A percentile compares a stretch with the other conserved stretches of the same genome.
These are phyloP conservation scores for Pichia phayaonensis DNA, from an alignment of 805 yeast species.

Conservation along the genomic window DNA sequence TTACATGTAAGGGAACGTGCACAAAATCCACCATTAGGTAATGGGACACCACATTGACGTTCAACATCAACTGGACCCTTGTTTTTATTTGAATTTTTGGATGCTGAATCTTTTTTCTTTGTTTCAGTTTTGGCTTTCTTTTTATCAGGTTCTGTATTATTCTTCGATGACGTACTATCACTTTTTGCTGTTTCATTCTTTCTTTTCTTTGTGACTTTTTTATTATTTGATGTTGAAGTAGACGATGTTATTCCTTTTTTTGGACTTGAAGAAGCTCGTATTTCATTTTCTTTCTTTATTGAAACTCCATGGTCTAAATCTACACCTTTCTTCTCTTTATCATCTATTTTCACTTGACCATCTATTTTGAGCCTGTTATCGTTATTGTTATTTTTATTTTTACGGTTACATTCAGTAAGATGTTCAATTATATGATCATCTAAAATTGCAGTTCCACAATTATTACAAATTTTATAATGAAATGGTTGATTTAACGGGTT, in stretches of 20 bases:
- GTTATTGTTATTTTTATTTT: not conserved
- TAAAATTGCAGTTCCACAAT: conserved; percentile 39
- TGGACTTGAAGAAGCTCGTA: not conserved
- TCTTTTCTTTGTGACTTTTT: conserved; percentile 1
- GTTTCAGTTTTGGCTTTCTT: conserved; percentile 12
- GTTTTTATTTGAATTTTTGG: conserved; percentile 41
- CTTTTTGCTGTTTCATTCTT: not conserved
- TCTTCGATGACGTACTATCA: not conserved
- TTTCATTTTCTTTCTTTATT: not conserved
- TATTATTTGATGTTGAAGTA: not conserved
- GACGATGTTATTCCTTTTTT: not conserved
- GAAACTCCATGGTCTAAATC: not conserved
- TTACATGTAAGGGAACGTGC: conserved; percentile 95
- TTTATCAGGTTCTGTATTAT: conserved; percentile 2
- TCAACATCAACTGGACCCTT: conserved; percentile 88
- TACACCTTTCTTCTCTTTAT: conserved; percentile 10
- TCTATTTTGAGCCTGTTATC: not conserved
- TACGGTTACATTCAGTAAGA: conserved; percentile 31
- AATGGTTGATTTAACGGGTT: conserved; percentile 34
- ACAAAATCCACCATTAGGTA: conserved; percentile 92
- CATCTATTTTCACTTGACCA: not conserved
- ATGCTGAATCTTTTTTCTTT: conserved; percentile 22
- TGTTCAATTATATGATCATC: conserved; percentile 32
- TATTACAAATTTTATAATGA: conserved; percentile 40
- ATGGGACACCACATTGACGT: conserved; percentile 90